Evolutionary conservation across 495 filamentous ascomycete species (phyloP), one percentile per base, ranked within the genome.

Genomic region (Penicillium arizonense): DNA sequence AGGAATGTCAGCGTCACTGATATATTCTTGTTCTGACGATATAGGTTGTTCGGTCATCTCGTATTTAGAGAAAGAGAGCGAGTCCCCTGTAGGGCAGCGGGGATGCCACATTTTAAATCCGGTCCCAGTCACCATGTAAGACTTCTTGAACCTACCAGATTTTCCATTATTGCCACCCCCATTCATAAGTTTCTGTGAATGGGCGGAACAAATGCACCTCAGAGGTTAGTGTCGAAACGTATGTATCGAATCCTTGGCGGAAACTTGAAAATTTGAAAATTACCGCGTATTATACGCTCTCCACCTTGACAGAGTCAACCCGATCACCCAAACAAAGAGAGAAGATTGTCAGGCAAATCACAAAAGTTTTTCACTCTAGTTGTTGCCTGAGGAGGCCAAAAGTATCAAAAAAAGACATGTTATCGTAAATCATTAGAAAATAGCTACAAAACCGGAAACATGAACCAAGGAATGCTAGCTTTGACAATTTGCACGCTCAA

Each of bases 201-300:
- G 37, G 37, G 47, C 24, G 45, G 20, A 14, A 32, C 16, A 32
- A 10, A n/a, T 37, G 45, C 35, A 39, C 7, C 26, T 33, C n/a
- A 18, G 12, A 13, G 21, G 3, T 16, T 47, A 38, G 45, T 48
- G 35, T 11, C 2, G 26, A n/a, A n/a, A 8, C 12, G 42, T 39
- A 48, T 18, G 30, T 41, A 43, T 42, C 4, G n/a, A 43, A 16
- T 12, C 16, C 48, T 50, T 50, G 39, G 48, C 39, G 11, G 23
- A 30, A 40, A 18, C 8, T 7, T 9, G 16, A 4, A 28, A 37
- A 23, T 26, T 3, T 52, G 44, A 52, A 59, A 60, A 60, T 46
- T 60, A 60, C 57, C 16, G 24, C 9, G 24, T 11, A 13, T 20
- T 2, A 21, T 48, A 28, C 7, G 47, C 36, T 24, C 37, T 33